phyloP scores from a whole-genome alignment of 768 basidiomycete species.

The Pleurotus platypus region DNA sequence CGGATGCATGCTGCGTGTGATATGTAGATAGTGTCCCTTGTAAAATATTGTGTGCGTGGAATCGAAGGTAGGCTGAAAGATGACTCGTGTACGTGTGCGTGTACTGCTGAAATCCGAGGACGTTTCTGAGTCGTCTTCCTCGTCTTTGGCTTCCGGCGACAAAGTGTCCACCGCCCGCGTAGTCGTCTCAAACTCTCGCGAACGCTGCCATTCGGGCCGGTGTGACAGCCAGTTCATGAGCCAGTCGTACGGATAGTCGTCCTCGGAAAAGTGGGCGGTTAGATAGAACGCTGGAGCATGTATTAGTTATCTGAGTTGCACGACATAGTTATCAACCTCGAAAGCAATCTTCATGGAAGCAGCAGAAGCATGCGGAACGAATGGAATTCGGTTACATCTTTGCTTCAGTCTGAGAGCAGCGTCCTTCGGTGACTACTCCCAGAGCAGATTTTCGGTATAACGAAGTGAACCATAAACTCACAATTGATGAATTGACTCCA shows the following conservation, averaged over 20 bases:
- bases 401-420: too few relatives aligned
- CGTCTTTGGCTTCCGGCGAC: constrained; percentile 47
- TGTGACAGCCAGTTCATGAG: constrained; percentile 88
- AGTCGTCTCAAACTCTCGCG: constrained; percentile 86
- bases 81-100: constrained; percentile 71
- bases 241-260: constrained; percentile 90
- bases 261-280: constrained; percentile 86
- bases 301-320: background rate
- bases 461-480: constrained; percentile 32
- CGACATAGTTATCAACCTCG: background rate
- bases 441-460: too few relatives aligned
- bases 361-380: too few relatives aligned
- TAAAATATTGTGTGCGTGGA: constrained; percentile 89
- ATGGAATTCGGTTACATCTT: too few relatives aligned
- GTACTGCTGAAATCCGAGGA: constrained; percentile 6
- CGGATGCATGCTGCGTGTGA: constrained; percentile 43
- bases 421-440: too few relatives aligned
- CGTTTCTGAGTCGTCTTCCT: constrained; percentile 38
- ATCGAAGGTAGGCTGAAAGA: constrained; percentile 86
- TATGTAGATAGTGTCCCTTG: constrained; percentile 79
- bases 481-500: constrained; percentile 89
- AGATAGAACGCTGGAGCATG: constrained; percentile 68
- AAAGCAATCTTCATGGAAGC: too few relatives aligned
- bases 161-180: constrained; percentile 69
- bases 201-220: constrained; percentile 83